Conservation (phyloP, 2,329 filamentous ascomycete species). For the Davidsoniella virescens region DNA sequence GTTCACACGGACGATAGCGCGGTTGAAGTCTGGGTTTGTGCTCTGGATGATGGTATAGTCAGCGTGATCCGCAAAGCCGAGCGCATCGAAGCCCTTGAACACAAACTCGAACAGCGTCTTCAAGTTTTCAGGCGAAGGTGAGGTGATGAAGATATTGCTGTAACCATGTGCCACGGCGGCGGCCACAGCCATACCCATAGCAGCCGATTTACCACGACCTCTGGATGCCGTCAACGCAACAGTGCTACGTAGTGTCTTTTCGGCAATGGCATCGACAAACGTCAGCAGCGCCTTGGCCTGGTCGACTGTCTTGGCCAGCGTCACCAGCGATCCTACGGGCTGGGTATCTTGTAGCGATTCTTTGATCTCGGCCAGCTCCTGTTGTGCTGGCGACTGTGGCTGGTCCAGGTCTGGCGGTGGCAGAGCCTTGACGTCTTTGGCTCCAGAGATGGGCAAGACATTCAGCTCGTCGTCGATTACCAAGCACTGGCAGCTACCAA, state of each 20-base stretch:
- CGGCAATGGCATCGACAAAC: constrained; percentile 88
- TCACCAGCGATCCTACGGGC: constrained; percentile 69
- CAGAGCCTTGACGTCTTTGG: constrained; percentile 71
- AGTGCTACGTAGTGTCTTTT: constrained; percentile 88
- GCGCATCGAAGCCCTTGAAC: constrained; percentile 92
- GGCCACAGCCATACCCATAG: constrained; percentile 83
- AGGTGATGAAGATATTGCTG: constrained; percentile 98
- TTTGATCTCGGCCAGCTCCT: constrained; percentile 75
- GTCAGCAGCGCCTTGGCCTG: constrained; percentile 94
- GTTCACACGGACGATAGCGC: constrained; percentile 94
- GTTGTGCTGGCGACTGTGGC: constrained; percentile 51
- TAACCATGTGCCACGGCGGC: constrained; percentile 92
- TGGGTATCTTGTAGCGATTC: constrained; percentile 72
- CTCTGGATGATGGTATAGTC: constrained; percentile 98
- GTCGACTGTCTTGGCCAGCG: constrained; percentile 77
- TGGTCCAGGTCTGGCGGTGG: constrained; percentile 61
- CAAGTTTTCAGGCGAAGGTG: constrained; percentile 91
- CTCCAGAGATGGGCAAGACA: constrained; percentile 89
- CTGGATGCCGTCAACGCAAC: constrained; percentile 85
- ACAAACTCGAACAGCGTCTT: constrained; percentile 98
- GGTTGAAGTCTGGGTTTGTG: constrained; percentile 97
- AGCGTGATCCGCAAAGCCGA: constrained; percentile 85
- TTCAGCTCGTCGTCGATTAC: constrained; percentile 97
- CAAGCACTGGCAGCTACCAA: constrained; percentile 90
- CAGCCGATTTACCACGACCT: constrained; percentile 93